Percentiles rank a stretch among this genome's conserved stretches.
phyloP scores from a whole-genome alignment of 1,139 yeast genomes.

The Barnettozyma hawaiiensis region DNA sequence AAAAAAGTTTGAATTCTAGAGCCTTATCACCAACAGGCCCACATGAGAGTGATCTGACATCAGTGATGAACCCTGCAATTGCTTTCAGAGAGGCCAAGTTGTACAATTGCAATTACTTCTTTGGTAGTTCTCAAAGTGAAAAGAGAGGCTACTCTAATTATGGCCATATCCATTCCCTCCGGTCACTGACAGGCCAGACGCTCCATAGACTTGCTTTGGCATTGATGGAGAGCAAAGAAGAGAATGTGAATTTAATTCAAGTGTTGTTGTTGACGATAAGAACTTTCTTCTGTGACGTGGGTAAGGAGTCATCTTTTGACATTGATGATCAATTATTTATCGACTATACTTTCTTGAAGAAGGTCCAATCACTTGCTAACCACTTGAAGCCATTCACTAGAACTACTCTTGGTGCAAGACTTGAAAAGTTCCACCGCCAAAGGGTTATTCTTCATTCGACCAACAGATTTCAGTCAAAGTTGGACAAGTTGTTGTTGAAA shows the following conservation, averaged over 20 bases:
- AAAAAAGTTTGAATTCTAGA: conserved; percentile 24
- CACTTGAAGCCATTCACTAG: conserved; percentile 73
- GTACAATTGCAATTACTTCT: conserved; percentile 50
- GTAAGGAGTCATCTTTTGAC: conserved; percentile 63
- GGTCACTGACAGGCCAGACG: conserved; percentile 59
- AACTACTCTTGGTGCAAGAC: conserved; percentile 66
- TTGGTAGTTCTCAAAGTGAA: conserved; percentile 36
- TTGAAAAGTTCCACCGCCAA: conserved; percentile 73
- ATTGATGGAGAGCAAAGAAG: conserved; percentile 47
- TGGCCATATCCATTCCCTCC: conserved; percentile 52
- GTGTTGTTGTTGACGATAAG: conserved; percentile 62
- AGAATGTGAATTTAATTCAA: conserved; percentile 65
- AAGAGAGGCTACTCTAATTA: conserved; percentile 51
- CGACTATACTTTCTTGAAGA: conserved; percentile 42
- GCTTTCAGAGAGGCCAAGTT: conserved; percentile 57
- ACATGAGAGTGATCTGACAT: conserved; percentile 23
- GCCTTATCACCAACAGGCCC: conserved; percentile 27
- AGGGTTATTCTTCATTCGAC: conserved; percentile 74
- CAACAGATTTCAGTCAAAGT: conserved; percentile 60
- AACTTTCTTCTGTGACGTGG: conserved; percentile 82
- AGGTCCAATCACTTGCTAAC: conserved; percentile 43
- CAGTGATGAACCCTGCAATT: conserved; percentile 29
- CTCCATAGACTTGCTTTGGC: conserved; percentile 56
- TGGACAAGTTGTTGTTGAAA: conserved; percentile 58
- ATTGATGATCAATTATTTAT: conserved; percentile 43